Evolutionary conservation across 495 filamentous ascomycete genomes (phyloP).

Genomic region (Schizothecium vesticola): DNA sequence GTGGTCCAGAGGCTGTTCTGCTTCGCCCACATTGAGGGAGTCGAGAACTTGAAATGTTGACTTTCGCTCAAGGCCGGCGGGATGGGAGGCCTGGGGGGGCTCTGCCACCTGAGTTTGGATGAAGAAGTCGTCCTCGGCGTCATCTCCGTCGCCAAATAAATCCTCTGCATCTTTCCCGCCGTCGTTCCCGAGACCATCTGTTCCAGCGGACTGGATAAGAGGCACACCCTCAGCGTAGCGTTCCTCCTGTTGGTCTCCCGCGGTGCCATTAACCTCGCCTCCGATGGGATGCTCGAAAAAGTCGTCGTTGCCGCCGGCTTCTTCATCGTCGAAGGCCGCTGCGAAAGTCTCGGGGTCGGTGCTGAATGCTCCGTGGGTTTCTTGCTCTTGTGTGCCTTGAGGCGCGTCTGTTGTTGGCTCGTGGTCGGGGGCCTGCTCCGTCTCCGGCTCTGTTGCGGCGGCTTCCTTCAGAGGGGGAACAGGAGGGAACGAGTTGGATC

Average conservation of each 20-base stretch:
- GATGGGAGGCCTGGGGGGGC: slow-evolving; percentile 12
- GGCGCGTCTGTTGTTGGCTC: slow-evolving; percentile 18
- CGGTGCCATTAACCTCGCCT: slow-evolving; percentile 34
- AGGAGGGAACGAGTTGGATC: slow-evolving; percentile 60
- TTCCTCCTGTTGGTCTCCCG: slow-evolving; percentile 37
- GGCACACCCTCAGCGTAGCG: slow-evolving; percentile 58
- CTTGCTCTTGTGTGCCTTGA: slow-evolving; percentile 32
- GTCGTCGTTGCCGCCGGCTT: slow-evolving; percentile 7
- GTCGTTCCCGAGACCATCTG: slow-evolving; percentile 3
- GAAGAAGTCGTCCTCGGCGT: slow-evolving; percentile 47
- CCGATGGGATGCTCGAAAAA: slow-evolving; percentile 27
- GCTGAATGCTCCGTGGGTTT: slow-evolving; percentile 16
- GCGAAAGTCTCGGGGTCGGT: slow-evolving; percentile 22
- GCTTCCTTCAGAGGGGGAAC: slow-evolving; percentile 39
- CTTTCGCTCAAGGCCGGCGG: slow-evolving; percentile 47
- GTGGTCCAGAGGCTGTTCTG: slow-evolving; percentile 26
- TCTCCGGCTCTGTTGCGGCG: slow-evolving; percentile 20
- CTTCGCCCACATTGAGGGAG: slow-evolving; percentile 15
- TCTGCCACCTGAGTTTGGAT: slow-evolving; percentile 28
- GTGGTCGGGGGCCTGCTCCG: slow-evolving; percentile 14
- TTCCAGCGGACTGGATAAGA: slow-evolving; percentile 36
- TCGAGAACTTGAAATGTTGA: slow-evolving; percentile 54
- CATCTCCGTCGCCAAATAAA: slow-evolving; percentile 37
- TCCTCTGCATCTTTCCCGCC: slow-evolving; percentile 13
- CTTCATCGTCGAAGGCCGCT: slow-evolving; percentile 22